Evolutionary conservation across 345 rosid genomes (phyloP), one percentile per base, ranked within the genome.

Genomic region (Dipteronia dyeriana): DNA sequence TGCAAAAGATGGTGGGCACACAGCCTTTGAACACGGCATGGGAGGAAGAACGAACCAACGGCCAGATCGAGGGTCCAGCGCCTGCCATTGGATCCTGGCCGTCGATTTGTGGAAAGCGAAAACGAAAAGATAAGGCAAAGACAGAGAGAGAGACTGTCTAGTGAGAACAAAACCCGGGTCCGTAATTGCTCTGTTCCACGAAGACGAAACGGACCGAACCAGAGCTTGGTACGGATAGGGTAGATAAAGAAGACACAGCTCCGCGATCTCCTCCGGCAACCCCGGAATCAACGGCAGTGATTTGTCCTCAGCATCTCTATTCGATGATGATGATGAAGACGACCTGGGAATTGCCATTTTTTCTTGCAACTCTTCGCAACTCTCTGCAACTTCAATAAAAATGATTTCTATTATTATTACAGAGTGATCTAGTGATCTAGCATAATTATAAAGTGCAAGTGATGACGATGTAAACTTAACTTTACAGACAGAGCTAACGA

Each of bases 21-120:
- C 83, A 5, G 83, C 45, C 43, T 87, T 79, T 49, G 85, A 84
- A 66, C 80, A 81, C 2, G 97, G 94, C 90, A 91, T 88, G 4
- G 88, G 86, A 14, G 95, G 94, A 5, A 92, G 78, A 0, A 82
- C 75, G 66, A 88, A 90, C 95, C 95, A 92, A 75, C 89, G 86
- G 83, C 86, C 82, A 0, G 93, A 88, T 68, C 78, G 73, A 3
- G 84, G 88, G 84, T 92, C 92, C 12, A 92, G 65, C 3, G 89
- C 91, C 61, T 92, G 95, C 92, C 97, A 91, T 73, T 84, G 97
- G 60, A 89, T 83, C 81, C 74, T 88, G 77, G 84, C 86, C 79
- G 94, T 91, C 8, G 90, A 78, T 76, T 84, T 87, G 73, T 88
- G 82, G 73, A 85, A 89, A 19, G 93, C 89, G 59, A 88, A 86